Conservation (phyloP, 1,284 basidiomycete species). For the Ceratobasidium sp. region DNA sequence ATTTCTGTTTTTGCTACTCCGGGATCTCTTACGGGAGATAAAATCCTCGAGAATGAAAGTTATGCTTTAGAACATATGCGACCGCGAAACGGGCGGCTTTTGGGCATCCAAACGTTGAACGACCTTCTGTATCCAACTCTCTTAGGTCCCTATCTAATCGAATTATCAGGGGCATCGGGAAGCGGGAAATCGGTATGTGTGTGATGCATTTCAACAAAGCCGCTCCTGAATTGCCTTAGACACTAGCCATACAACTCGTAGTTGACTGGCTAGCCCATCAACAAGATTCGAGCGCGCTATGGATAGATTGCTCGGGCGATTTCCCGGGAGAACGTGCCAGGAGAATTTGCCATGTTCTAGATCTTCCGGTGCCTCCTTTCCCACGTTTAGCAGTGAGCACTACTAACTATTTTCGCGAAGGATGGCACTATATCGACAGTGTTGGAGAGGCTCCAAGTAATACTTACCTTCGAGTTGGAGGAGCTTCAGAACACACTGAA, state of each 20-base stretch:
- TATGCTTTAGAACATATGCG: slow-evolving; percentile 45
- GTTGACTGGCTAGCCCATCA: slow-evolving; percentile 58
- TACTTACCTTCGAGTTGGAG: slow-evolving; percentile 65
- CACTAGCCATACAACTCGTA: slow-evolving; percentile 64
- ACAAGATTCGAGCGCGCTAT: slow-evolving; percentile 56
- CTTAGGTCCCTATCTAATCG: slow-evolving; percentile 61
- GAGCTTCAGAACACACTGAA: slow-evolving; percentile 60
- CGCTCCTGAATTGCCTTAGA: slow-evolving; percentile 50
- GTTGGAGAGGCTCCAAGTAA: slow-evolving; percentile 58
- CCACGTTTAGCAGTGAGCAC: too few species aligned
- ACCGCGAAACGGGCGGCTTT: slow-evolving; percentile 45
- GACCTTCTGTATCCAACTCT: slow-evolving; percentile 54
- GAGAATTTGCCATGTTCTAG: slow-evolving; percentile 51
- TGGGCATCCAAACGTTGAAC: slow-evolving; percentile 60
- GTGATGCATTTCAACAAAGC: background rate
- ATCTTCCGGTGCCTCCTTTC: slow-evolving; percentile 49
- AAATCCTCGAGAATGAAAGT: slow-evolving; percentile 50
- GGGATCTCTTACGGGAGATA: slow-evolving; percentile 53
- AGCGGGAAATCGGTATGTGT: slow-evolving; percentile 70
- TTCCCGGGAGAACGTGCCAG: slow-evolving; percentile 63
- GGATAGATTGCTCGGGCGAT: slow-evolving; percentile 75
- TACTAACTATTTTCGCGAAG: background rate
- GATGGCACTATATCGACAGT: slow-evolving; percentile 28
- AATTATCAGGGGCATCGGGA: slow-evolving; percentile 67
- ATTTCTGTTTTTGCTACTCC: slow-evolving; percentile 57